Base-by-base conservation (phyloP, 2,329 filamentous ascomycete species). In the Pestalotiopsis sp. region DNA sequence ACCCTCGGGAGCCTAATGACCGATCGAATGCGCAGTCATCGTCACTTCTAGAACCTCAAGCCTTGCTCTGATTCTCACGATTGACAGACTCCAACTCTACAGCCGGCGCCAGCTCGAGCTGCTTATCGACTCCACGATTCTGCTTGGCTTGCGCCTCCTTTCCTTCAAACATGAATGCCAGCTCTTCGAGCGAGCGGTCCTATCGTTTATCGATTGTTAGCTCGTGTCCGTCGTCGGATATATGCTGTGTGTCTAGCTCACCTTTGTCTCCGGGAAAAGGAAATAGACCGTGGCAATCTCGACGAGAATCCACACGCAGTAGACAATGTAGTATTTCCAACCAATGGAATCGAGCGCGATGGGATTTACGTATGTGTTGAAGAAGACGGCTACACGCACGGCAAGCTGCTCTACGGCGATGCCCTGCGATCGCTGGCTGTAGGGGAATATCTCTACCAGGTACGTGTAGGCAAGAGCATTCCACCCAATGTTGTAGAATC, bases 351-450 rank as follows among this genome's bases (percentile, higher is more conserved):
- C 77, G 6, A 86, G 78, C n/a, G 69, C 84, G 72, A 82, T 77
- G 7, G 83, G 81, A 71, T 83, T 82, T 45, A 84, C 82, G 71
- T 84, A 85, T 2, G 82, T 84, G 75, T 86, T 85, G 75, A 83
- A 82, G 66, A 83, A 81, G 25, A 79, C 76, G 56, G 81, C 80
- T 69, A 81, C 76, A 4, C 79, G 76, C 25, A 81, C 78, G 0
- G 78, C 78, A 5, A 82, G 75, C 69, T 81, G 78, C 73, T 81
- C 76, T 41, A 82, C 72, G 9, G 79, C 77, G 63, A 82, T 79
- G 20, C 81, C 79, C 73, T 83, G 76, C 67, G 81, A 73, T 59
- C 81, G 73, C 68, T 81, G 77, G 67, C 76, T 72, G 69, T 78
- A 79, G 11, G 82, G 81, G 36, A 83, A 78, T 13, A 81, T 73